Percentiles rank a stretch among this genome's conserved stretches.
Evolutionary conservation across 306 rosid species (phyloP).

Genomic region (Prunus mume): DNA sequence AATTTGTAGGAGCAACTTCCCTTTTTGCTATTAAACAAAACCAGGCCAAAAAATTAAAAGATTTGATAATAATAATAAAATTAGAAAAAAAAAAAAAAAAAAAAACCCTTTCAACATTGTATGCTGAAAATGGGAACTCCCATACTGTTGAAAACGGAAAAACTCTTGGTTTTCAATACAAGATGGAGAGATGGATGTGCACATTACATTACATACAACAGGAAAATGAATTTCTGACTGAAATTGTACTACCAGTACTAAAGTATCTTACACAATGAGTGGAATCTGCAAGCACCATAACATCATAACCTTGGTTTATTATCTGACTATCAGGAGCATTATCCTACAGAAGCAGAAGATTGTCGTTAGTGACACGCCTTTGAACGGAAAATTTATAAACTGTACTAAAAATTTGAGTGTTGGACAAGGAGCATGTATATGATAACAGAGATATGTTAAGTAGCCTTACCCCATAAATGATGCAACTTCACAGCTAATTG

Average conservation of each 20-base stretch:
- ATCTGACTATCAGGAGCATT: slow-evolving; percentile 17
- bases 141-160: not conserved
- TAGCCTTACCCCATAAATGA: slow-evolving; percentile 58
- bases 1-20: no score
- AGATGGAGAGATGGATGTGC: not conserved
- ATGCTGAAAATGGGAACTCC: not conserved
- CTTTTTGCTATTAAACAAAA: no score
- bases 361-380: not conserved
- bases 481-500: slow-evolving; percentile 62
- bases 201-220: not conserved
- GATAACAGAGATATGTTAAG: not conserved
- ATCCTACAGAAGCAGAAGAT: slow-evolving; percentile 21
- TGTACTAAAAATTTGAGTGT: not conserved
- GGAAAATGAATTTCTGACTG: not conserved
- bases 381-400: not conserved
- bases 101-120: no score
- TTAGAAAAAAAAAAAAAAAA: no score
- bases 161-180: not conserved
- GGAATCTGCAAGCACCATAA: slow-evolving; percentile 3
- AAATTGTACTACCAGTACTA: not conserved
- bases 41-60: no score
- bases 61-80: no score
- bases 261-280: not conserved
- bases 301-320: not conserved
- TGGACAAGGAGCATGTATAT: not conserved